A percentile compares a stretch with the other conserved stretches of the same genome.
Evolutionary conservation across 177 flowering plant species (phyloP).

Genomic region (Vitis hybrid): DNA sequence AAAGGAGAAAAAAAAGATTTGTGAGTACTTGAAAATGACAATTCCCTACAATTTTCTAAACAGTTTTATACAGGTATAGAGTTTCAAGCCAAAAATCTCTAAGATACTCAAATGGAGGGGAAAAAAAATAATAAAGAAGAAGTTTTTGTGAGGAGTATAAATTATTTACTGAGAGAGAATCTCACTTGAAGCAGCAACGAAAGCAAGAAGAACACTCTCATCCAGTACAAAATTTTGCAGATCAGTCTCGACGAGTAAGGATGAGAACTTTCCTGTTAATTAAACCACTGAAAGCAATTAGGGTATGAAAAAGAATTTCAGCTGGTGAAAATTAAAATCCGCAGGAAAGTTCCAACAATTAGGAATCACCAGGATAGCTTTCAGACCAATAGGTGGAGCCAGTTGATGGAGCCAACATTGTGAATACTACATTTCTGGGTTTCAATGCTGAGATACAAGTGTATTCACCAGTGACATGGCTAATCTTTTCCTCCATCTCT

Average conservation of each 20-base stretch:
- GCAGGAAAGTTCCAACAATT: background rate
- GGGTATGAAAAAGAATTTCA: background rate
- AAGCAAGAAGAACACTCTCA: constrained; percentile 75
- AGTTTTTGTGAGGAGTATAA: too few relatives aligned
- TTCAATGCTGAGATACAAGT: constrained; percentile 62
- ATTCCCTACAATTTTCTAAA: too few relatives aligned
- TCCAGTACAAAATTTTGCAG: constrained; percentile 66
- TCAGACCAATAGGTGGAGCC: constrained; percentile 66
- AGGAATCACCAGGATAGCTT: constrained; percentile 56
- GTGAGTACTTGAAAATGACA: too few relatives aligned
- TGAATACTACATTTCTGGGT: constrained; percentile 50
- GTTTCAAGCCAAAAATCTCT: too few relatives aligned
- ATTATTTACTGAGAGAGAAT: constrained; percentile 2
- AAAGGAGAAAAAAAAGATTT: too few relatives aligned
- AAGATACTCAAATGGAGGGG: too few relatives aligned
- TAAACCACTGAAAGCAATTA: background rate
- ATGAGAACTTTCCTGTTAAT: constrained; percentile 48
- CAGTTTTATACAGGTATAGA: too few relatives aligned
- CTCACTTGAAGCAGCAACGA: constrained; percentile 73
- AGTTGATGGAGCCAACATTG: constrained; percentile 67
- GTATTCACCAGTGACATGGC: constrained; percentile 41
- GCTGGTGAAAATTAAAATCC: background rate
- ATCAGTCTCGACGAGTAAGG: constrained; percentile 48
- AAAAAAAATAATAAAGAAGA: too few relatives aligned
- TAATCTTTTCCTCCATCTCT: constrained; percentile 55